Conservation (phyloP, 495 filamentous ascomycete genomes). For the Pyrenula aspistea region DNA sequence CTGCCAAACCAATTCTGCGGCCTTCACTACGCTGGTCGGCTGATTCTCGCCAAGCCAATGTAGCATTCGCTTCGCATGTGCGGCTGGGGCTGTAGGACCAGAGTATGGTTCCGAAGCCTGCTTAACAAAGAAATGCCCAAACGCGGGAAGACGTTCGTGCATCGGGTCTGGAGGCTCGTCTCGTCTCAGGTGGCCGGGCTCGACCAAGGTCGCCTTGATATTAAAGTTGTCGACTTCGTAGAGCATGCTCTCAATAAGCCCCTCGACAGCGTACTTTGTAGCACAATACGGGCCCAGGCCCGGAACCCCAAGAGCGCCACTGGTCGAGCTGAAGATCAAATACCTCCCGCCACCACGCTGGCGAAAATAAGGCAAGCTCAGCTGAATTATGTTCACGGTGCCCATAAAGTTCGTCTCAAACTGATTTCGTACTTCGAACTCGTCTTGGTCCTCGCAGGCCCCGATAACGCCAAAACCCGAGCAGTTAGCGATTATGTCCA, state of each 20-base stretch:
- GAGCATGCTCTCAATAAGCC: constrained; percentile 86
- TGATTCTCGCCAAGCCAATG: constrained; percentile 89
- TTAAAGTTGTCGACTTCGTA: constrained; percentile 90
- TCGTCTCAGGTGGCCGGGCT: constrained; percentile 75
- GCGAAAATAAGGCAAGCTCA: constrained; percentile 82
- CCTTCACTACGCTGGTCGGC: constrained; percentile 84
- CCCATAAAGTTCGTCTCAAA: constrained; percentile 97
- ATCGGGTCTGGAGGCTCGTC: constrained; percentile 38
- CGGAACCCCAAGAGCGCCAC: constrained; percentile 79
- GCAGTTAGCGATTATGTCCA: constrained; percentile 88
- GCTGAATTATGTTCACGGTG: constrained; percentile 82
- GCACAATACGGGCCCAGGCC: constrained; percentile 91
- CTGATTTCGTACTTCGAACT: constrained; percentile 86
- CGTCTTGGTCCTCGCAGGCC: constrained; percentile 92
- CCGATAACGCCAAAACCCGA: constrained; percentile 89
- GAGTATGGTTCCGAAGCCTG: constrained; percentile 72
- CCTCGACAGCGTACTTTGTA: constrained; percentile 92
- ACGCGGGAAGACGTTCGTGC: constrained; percentile 42
- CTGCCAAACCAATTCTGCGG: constrained; percentile 95
- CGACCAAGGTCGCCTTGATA: constrained; percentile 83
- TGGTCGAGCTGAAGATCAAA: constrained; percentile 86
- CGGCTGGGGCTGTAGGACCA: constrained; percentile 60
- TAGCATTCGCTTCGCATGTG: constrained; percentile 87
- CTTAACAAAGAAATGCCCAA: constrained; percentile 88
- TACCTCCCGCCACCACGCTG: constrained; percentile 63